Percentiles rank a stretch among this genome's conserved stretches.
phyloP scores from a whole-genome alignment of 2,329 filamentous ascomycete species.

The Orbilia oligospora region DNA sequence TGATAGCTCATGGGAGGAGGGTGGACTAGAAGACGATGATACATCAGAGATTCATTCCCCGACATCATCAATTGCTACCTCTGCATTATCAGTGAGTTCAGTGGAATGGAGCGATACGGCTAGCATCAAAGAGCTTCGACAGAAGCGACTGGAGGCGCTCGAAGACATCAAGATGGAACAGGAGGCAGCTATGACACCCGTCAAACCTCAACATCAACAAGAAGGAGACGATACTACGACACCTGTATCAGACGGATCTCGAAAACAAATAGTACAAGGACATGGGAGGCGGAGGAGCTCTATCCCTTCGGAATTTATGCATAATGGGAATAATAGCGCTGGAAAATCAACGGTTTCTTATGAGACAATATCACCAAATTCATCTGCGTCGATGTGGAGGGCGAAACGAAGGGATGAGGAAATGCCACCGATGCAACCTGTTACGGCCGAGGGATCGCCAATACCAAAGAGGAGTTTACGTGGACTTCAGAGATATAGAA shows the following conservation, averaged over 20 bases:
- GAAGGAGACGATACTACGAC: constrained; percentile 14
- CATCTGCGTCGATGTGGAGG: constrained; percentile 52
- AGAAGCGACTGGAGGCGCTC: constrained; percentile 44
- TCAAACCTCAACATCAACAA: neutral
- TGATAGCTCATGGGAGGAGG: constrained; percentile 48
- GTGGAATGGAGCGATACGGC: constrained; percentile 58
- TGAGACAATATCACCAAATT: constrained; percentile 57
- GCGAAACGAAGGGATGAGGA: constrained; percentile 21
- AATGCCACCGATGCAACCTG: neutral
- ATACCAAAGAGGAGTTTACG: constrained; percentile 13
- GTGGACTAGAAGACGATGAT: constrained; percentile 32
- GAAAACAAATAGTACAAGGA: constrained; percentile 23
- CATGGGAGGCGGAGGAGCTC: constrained; percentile 44
- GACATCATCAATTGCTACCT: constrained; percentile 57
- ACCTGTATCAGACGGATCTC: constrained; percentile 5
- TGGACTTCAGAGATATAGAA: neutral
- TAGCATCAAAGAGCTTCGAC: constrained; percentile 47
- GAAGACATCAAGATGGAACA: constrained; percentile 39
- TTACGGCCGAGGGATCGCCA: constrained; percentile 35
- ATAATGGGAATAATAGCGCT: constrained; percentile 26
- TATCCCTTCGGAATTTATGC: constrained; percentile 57
- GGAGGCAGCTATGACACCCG: constrained; percentile 27
- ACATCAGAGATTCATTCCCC: constrained; percentile 30
- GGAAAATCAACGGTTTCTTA: constrained; percentile 40
- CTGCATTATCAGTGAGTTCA: constrained; percentile 50